Base-by-base conservation (phyloP, 495 filamentous ascomycete genomes). In the Clohesyomyces aquaticus region DNA sequence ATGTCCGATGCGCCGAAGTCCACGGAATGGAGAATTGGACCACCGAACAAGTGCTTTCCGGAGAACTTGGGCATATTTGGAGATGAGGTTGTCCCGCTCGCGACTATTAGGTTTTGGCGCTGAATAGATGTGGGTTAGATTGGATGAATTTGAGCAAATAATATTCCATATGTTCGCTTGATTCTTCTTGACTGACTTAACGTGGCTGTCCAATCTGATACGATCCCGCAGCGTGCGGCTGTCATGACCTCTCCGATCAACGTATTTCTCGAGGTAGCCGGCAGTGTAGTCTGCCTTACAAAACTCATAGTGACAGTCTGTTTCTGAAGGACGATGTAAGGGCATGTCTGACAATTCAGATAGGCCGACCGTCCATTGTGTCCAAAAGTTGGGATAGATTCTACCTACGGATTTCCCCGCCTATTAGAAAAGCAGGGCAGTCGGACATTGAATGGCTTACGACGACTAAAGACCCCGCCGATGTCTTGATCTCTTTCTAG, bases 21-120 rank as follows among this genome's bases (percentile, higher is more conserved):
- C 11, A 38, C 41, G 19, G 72, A 76, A 61, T 81, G 79, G 43
- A 80, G 71, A 29, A 79, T 59, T 16, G 71, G 63, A 23, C 72
- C 61, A 10, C 49, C 62, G 41, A 75, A 75, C 8, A 10, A 1
- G 6, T 70, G 59, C 2, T 28, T 58, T 0, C 71, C 67, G 2
- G 63, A 71, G 45, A 77, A 71, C 25, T 72, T 50, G 6, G 80
- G 81, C 0, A 78, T 68, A 54, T 70, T 67, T 0, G 78, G 78
- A 32, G 59, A 69, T 0, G 77, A 79, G 0, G 77, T 80, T 26
- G 77, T 58, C 0, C 80, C 80, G 1, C 78, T 76, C 0, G 80
- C 80, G 25, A 79, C 66, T 16, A 82, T 76, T 22, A 82, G n/a
- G 63, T 28, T 78, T 82, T 19, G 1, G 1, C 18, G 55, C 23